Conservation (phyloP, 2,329 filamentous ascomycete genomes). For the Furcasterigmium sp. region DNA sequence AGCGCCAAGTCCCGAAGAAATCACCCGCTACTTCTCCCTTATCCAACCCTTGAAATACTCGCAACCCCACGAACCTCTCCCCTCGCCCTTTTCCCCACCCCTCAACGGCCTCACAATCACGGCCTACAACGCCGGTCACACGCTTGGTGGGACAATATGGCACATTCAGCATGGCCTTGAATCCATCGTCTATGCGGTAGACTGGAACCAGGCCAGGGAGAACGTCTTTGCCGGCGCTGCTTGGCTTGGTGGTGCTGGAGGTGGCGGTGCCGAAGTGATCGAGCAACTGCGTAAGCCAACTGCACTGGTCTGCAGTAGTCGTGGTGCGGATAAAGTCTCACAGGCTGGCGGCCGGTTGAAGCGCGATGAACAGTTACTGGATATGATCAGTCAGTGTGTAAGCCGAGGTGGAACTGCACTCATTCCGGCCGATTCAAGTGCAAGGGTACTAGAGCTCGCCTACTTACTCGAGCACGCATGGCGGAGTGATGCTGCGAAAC, state of each 20-base stretch:
- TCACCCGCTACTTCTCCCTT: slow-evolving; percentile 83
- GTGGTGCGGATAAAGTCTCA: slow-evolving; percentile 68
- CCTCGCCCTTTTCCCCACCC: slow-evolving; percentile 82
- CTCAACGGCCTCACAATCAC: slow-evolving; percentile 90
- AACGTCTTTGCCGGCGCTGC: slow-evolving; percentile 91
- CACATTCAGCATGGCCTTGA: slow-evolving; percentile 96
- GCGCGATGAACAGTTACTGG: slow-evolving; percentile 79
- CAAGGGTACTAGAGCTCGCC: slow-evolving; percentile 85
- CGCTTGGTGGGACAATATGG: slow-evolving; percentile 96
- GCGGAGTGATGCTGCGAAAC: slow-evolving; percentile 56
- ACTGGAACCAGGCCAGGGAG: slow-evolving; percentile 97
- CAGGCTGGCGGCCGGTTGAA: slow-evolving; percentile 69
- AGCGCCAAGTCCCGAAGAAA: slow-evolving; percentile 80
- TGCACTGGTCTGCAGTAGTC: slow-evolving; percentile 86
- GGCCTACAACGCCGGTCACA: slow-evolving; percentile 94
- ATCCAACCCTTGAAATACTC: slow-evolving; percentile 95
- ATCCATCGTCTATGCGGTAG: slow-evolving; percentile 94
- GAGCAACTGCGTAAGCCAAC: slow-evolving; percentile 92
- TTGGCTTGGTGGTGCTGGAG: slow-evolving; percentile 80
- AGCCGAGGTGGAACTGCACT: slow-evolving; percentile 82
- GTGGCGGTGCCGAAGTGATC: slow-evolving; percentile 81
- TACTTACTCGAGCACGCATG: slow-evolving; percentile 92
- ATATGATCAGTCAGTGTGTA: slow-evolving; percentile 74
- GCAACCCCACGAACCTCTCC: slow-evolving; percentile 85
- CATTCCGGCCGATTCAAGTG: slow-evolving; percentile 91